These are phyloP conservation scores for Xylaria sp. DNA, from an alignment of 2,329 filamentous ascomycete species.

Conservation along the genomic window DNA sequence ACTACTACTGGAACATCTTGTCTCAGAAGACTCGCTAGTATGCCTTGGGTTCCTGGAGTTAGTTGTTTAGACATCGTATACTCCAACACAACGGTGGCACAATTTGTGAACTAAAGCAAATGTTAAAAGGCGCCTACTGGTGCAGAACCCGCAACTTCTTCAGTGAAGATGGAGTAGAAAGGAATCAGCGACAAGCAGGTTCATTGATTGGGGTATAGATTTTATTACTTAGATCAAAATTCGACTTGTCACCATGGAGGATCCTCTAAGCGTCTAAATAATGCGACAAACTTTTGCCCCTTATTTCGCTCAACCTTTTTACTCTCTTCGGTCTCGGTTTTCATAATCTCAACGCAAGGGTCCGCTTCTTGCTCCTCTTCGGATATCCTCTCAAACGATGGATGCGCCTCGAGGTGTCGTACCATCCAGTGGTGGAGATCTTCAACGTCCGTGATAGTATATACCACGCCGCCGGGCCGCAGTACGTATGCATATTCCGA, in stretches of 20 bases:
- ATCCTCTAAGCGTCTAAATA: slow-evolving; percentile 84
- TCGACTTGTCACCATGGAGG: slow-evolving; percentile 72
- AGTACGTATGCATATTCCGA: slow-evolving; percentile 94
- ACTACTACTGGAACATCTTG: background rate
- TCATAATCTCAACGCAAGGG: slow-evolving; percentile 79
- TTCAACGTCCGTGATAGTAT: slow-evolving; percentile 97
- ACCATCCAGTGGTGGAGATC: slow-evolving; percentile 96
- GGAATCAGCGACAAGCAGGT: background rate
- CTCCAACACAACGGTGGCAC: too few species aligned
- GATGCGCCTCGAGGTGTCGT: slow-evolving; percentile 80
- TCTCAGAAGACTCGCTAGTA: background rate
- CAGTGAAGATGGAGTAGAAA: background rate
- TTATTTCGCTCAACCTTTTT: slow-evolving; percentile 95
- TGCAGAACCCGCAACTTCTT: background rate
- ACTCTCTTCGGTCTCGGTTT: slow-evolving; percentile 90
- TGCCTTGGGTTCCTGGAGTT: background rate
- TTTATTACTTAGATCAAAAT: slow-evolving; percentile 5
- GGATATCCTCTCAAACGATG: slow-evolving; percentile 79
- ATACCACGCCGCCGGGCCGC: slow-evolving; percentile 84
- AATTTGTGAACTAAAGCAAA: background rate
- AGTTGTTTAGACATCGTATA: background rate
- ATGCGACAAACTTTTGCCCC: slow-evolving; percentile 89
- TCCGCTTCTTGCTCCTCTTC: slow-evolving; percentile 75
- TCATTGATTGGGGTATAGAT: background rate
- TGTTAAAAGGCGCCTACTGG: background rate